phyloP scores from a whole-genome alignment of 345 rosid species.

The Nephelium lappaceum region DNA sequence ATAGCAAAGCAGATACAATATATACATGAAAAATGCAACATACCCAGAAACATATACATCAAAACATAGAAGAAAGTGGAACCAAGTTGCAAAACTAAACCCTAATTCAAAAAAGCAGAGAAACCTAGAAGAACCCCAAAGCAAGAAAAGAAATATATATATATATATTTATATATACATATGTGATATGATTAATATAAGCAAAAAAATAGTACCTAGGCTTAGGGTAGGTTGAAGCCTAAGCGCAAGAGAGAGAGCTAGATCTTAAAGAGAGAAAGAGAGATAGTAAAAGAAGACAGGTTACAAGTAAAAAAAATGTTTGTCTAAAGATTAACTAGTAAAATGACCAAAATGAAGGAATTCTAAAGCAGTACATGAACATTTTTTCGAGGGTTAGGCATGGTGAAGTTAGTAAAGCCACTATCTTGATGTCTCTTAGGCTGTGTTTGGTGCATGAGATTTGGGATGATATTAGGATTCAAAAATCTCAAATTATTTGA shows the following conservation, averaged over 20 bases:
- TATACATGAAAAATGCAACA: not conserved
- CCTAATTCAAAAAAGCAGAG: slow-evolving; percentile 1
- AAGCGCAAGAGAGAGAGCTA: not conserved
- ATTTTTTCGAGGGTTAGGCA: too few species aligned
- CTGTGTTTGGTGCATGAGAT: too few species aligned
- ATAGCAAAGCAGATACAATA: not conserved
- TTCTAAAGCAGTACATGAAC: too few species aligned
- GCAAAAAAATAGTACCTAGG: slow-evolving; percentile 6
- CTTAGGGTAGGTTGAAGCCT: not conserved
- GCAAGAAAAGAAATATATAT: not conserved
- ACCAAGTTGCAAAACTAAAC: not conserved
- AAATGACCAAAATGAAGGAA: too few species aligned
- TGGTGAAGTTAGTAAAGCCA: too few species aligned
- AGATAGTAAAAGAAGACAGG: not conserved
- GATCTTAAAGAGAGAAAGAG: slow-evolving; percentile 4
- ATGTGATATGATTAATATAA: not conserved
- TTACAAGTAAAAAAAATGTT: too few species aligned
- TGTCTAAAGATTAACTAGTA: too few species aligned
- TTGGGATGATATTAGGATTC: too few species aligned
- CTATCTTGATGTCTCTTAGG: too few species aligned
- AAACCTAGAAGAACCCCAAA: slow-evolving; percentile 18
- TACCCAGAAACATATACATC: not conserved
- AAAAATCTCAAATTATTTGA: too few species aligned
- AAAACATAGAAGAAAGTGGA: too few species aligned
- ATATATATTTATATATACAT: too few species aligned